phyloP scores from a whole-genome alignment of 352 stramenopile species.

The Phytophthora meadii region DNA sequence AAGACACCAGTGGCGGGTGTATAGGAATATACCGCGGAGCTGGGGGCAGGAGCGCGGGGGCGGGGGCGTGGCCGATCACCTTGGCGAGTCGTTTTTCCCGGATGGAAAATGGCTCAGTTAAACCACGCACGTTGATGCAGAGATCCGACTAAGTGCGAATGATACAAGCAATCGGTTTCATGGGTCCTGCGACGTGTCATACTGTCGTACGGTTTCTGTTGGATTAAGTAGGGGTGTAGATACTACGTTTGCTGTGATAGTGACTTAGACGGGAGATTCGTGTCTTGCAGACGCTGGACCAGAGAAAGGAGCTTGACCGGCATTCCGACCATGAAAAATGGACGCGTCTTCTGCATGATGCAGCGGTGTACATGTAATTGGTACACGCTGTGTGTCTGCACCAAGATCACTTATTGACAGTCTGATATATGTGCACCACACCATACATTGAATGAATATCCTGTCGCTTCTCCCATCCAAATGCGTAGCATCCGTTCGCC shows the following conservation, averaged over 20 bases:
- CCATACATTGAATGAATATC: background rate
- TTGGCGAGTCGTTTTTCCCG: conserved; percentile 26
- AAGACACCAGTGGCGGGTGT: conserved; percentile 1
- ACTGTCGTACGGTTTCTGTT: background rate
- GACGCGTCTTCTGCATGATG: background rate
- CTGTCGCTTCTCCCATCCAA: conserved; percentile 7
- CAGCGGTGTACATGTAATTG: background rate
- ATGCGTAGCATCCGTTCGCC: conserved; percentile 13
- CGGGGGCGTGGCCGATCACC: conserved; percentile 23
- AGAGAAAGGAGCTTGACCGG: conserved; percentile 1
- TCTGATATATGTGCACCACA: conserved; percentile 3
- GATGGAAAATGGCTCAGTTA: conserved; percentile 11
- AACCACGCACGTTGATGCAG: background rate
- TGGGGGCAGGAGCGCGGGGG: conserved; percentile 12
- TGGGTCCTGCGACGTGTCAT: conserved; percentile 15
- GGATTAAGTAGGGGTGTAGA: background rate
- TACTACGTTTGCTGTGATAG: too few relatives aligned
- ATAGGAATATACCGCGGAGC: conserved; percentile 16
- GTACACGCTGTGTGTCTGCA: background rate
- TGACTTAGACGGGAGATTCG: conserved; percentile 1
- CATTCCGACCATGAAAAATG: conserved; percentile 5
- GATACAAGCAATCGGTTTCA: conserved; percentile 10
- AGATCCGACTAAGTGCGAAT: conserved; percentile 10
- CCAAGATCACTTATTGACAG: background rate
- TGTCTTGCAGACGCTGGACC: background rate